Base-by-base conservation (phyloP, 306 rosid species). In the Cicer chorassanicum region DNA sequence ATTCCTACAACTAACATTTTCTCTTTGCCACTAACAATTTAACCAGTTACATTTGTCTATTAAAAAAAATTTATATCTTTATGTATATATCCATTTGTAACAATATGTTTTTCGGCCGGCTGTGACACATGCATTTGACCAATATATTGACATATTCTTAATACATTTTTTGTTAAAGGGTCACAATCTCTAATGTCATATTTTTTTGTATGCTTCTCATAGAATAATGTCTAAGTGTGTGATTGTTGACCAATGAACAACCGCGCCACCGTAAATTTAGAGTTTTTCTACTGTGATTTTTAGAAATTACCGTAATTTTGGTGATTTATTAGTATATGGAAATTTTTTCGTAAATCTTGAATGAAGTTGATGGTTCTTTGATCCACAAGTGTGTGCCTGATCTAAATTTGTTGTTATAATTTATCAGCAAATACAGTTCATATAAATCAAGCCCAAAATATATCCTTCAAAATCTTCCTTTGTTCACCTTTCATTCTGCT, bases 71-170 rank as follows among this genome's bases (percentile, higher is more conserved):
- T 48, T 46, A 42, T 80, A 56, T 70, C 74, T n/a, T 18, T 13
- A 3, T 29, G 0, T 60, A 44, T 21, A 19, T 46, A 50, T 34
- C 65, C 75, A 49, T 57, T 24, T 76, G 49, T 79, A 46, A 68
- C 74, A 64, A 70, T 81, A 78, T 68, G 39, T 55, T 50, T 29
- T 74, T 81, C 57, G 2, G 92, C 88, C 86, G 85, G 89, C 87
- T 48, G 41, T 51, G 1, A 36, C 56, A 40, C 66, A 50, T 41
- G 40, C 56, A 43, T 72, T 77, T 74, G 73, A 70, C 78, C 7
- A 48, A 9, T 51, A 80, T 80, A 6, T 38, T 74, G 65, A 65
- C 75, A 77, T 49, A 56, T 13, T 63, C 0, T 5, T 29, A 45
- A 29, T 49, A 46, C 53, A 38, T 74, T 65, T 49, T 74, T 13